Base-by-base conservation (phyloP, 495 filamentous ascomycete genomes). In the Penicillium fimorum region DNA sequence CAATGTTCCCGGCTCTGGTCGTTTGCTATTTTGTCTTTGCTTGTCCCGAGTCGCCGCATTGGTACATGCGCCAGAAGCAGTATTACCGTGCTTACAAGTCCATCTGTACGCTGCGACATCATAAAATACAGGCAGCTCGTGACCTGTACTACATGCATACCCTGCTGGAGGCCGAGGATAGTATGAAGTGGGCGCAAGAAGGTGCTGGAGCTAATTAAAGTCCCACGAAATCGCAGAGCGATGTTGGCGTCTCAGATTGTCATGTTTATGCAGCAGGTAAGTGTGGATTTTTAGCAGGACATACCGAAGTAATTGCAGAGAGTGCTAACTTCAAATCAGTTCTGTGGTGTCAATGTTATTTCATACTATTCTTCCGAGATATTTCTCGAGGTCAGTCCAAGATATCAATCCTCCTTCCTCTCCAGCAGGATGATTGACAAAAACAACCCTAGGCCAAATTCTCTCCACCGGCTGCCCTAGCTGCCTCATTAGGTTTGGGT, bases 231-330 rank as follows among this genome's bases (percentile, higher is more conserved):
- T 65, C 82, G 90, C n/a, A 83, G 90, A 33, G 90, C 90, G 4
- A 82, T 87, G 74, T 58, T 88, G 38, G 87, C 87, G 3, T 87
- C 84, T 2, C 79, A 86, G 62, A 86, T 91, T 58, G 86, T 93
- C 51, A 92, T 92, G 89, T 92, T 91, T 57, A 85, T 90, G 83
- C 91, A 94, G 63, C 91, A 92, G 71, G 86, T 90, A 64, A 60
- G 70, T 59, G 15, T 8, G 27, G 6, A 38, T 17, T 17, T 38
- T 38, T 15, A 37, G 15, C 35, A 38, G 17, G n/a, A 17, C 6
- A 38, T 8, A 17, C 35, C 6, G 32, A 8, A 38, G 35, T 38
- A 9, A 17, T 17, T 38, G n/a, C 13, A 47, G 17, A n/a, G 2
- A 44, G 35, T 25, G 79, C 89, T 27, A 22, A 35, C 43, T 25